phyloP scores from a whole-genome alignment of 2,329 filamentous ascomycete species.

The Fusarium hostae region DNA sequence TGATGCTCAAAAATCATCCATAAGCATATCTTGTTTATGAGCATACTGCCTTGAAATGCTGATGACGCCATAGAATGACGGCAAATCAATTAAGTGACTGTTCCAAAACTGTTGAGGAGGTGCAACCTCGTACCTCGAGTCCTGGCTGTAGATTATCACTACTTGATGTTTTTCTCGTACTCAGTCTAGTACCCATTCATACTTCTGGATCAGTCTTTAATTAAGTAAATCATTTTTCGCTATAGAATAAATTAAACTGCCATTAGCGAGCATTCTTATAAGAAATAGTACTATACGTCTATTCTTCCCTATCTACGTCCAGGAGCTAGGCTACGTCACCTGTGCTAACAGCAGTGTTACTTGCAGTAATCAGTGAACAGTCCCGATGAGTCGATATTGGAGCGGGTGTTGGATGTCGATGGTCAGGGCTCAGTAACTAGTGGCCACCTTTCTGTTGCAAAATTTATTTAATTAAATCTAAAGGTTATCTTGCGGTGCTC shows the following conservation, averaged over 20 bases:
- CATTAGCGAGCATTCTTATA: not conserved
- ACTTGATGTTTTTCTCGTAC: conserved; percentile 1
- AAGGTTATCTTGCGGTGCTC: not conserved
- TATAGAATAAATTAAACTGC: not conserved
- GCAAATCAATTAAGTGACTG: not conserved
- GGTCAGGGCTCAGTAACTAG: not conserved
- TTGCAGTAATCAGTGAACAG: too few relatives aligned
- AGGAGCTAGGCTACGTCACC: too few relatives aligned
- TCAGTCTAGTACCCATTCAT: not conserved
- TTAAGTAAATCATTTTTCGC: conserved; percentile 2
- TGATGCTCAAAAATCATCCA: not conserved
- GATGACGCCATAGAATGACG: conserved; percentile 2
- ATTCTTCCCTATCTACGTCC: not conserved
- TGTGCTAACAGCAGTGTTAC: too few relatives aligned
- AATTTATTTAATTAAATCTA: conserved; percentile 8
- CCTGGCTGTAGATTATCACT: not conserved
- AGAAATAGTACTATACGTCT: not conserved
- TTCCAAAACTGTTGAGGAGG: not conserved
- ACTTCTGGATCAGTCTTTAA: conserved; percentile 1
- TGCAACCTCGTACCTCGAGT: not conserved
- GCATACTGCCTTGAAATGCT: not conserved
- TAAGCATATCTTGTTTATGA: not conserved
- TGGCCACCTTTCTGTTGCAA: conserved; percentile 1
- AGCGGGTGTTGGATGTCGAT: too few relatives aligned
- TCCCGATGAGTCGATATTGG: too few relatives aligned